A percentile compares a stretch with the other conserved stretches of the same genome.
Evolutionary conservation across 164 flowering plant species (phyloP).

Genomic region (Akebia trifoliata): DNA sequence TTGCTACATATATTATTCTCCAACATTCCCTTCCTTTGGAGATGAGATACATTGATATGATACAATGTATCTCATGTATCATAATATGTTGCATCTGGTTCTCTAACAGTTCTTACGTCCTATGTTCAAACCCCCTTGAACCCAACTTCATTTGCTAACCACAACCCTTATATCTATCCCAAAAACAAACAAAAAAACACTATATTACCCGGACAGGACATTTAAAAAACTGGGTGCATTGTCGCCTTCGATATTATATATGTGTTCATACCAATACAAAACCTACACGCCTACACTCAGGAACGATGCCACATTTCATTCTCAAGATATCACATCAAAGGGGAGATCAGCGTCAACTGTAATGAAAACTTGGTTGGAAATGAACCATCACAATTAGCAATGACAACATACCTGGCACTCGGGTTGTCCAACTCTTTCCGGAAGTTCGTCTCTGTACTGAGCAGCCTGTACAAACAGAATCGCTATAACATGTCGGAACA

Average conservation of each 20-base stretch:
- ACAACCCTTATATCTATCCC: no score
- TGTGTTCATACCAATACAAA: neutral
- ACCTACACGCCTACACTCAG: neutral
- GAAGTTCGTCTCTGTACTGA: conserved; percentile 49
- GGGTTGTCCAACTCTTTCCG: conserved; percentile 75
- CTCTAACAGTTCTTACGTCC: no score
- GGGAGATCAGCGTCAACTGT: no score
- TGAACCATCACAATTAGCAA: conserved; percentile 5
- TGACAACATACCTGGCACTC: conserved; percentile 60
- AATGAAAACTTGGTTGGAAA: neutral
- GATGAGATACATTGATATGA: no score
- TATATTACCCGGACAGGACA: no score
- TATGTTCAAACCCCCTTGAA: no score
- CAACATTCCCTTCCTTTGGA: no score
- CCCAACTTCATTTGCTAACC: no score
- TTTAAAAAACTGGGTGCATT: neutral
- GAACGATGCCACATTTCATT: neutral
- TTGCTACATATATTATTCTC: no score
- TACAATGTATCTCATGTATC: no score
- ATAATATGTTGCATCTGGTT: no score
- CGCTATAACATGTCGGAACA: neutral
- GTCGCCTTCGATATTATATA: neutral
- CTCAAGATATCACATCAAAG: neutral
- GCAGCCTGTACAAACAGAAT: conserved; percentile 30
- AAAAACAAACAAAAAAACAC: no score